Evolutionary conservation across 441 rosid species (phyloP).

Genomic region (Erodium chrysanthum): DNA sequence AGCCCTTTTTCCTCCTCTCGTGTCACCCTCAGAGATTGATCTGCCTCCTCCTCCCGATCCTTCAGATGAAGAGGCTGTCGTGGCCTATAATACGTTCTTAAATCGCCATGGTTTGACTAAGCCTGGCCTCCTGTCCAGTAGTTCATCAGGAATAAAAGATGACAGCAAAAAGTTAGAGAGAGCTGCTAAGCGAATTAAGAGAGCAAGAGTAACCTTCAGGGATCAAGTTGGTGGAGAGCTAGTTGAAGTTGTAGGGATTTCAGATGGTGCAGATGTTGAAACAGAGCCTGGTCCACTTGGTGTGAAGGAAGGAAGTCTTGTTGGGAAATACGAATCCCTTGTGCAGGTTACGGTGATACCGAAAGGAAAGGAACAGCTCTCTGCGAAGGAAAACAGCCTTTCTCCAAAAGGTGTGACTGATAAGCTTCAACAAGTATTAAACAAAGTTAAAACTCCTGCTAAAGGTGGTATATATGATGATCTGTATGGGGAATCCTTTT

Average conservation of each 20-base stretch:
- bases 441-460: conserved; percentile 44
- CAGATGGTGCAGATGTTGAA: conserved; percentile 93
- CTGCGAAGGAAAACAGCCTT: conserved; percentile 37
- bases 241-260: conserved; percentile 77
- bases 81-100: conserved; percentile 68
- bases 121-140: conserved; percentile 20
- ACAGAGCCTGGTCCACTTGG: conserved; percentile 93
- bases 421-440: conserved; percentile 60
- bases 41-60: conserved; percentile 74
- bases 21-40: conserved; percentile 49
- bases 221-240: conserved; percentile 90
- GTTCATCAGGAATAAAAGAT: conserved; percentile 24
- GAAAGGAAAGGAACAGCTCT: conserved; percentile 48
- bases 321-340: conserved; percentile 84
- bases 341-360: conserved; percentile 70
- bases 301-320: conserved; percentile 94
- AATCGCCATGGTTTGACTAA: conserved; percentile 66
- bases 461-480: conserved; percentile 62
- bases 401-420: conserved; percentile 50
- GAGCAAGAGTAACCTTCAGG: conserved; percentile 49
- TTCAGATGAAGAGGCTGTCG: conserved; percentile 75
- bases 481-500: conserved; percentile 63
- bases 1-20: conserved; percentile 64
- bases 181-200: conserved; percentile 53
- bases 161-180: conserved; percentile 20